phyloP scores from a whole-genome alignment of 1,139 yeast species.

The Lodderomyces pseudojiufengensis region DNA sequence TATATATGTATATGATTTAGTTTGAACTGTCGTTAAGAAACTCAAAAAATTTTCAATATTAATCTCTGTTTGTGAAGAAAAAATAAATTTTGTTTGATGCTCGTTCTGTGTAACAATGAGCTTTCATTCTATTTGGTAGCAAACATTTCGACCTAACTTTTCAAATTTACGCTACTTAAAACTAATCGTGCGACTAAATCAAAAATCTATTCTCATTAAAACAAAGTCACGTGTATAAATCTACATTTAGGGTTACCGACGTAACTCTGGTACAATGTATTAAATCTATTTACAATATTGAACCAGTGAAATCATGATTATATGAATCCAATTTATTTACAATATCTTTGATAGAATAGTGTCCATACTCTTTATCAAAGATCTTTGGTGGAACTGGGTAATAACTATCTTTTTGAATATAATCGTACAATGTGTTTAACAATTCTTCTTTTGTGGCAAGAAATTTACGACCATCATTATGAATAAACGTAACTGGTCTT shows the following conservation, averaged over 20 bases:
- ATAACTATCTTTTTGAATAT: constrained; percentile 46
- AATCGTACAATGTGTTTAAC: constrained; percentile 50
- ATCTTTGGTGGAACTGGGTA: constrained; percentile 29
- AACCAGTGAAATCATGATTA: constrained; percentile 30
- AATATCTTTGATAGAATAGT: constrained; percentile 40
- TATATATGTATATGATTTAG: constrained; percentile 5
- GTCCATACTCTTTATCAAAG: constrained; percentile 26
- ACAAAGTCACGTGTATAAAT: constrained; percentile 4
- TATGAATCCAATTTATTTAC: constrained; percentile 35
- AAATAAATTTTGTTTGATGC: constrained; percentile 1
- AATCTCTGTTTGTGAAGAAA: not conserved
- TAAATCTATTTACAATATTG: constrained; percentile 15
- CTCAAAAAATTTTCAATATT: constrained; percentile 10
- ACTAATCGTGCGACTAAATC: too few species aligned
- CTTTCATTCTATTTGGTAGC: too few species aligned
- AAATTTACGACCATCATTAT: constrained; percentile 46
- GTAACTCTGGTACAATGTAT: not conserved
- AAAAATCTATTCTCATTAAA: too few species aligned
- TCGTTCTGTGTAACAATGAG: not conserved
- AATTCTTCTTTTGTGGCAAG: constrained; percentile 64
- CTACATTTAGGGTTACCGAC: constrained; percentile 4
- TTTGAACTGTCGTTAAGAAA: constrained; percentile 1
- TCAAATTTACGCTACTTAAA: too few species aligned
- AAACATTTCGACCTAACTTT: too few species aligned
- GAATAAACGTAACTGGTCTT: constrained; percentile 49